Evolutionary conservation across 2,329 filamentous ascomycete genomes (phyloP), one percentile per base, ranked within the genome.

Genomic region (Phialemonium atrogriseum): DNA sequence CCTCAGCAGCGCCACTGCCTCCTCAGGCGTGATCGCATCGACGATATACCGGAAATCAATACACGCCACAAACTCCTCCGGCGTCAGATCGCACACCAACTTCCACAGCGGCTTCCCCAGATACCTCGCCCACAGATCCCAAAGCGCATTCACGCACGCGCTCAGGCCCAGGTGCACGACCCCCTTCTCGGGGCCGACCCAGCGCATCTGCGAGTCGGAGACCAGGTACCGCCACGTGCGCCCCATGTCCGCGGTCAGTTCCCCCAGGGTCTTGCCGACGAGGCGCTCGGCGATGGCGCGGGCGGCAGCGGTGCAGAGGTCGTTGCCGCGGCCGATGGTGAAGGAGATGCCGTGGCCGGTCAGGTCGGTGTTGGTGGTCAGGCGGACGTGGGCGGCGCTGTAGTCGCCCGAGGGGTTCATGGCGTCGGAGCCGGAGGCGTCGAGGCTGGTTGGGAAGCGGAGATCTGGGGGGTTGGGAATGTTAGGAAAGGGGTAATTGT

Each of bases 351-450:
- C 84, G 51, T 89, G 84, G 10, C 84, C 84, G 2, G 70, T 68
- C 49, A 71, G 71, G 8, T 70, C n/a, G n/a, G 80, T 80, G 53
- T 93, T 81, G 1, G 87, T 94, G 52, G 85, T 66, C 27, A 95
- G 65, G 48, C 94, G 88, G 56, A 86, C 94, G 67, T 94, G 94
- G n/a, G 88, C 86, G 10, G 87, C 71, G 2, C 85, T 93, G 62
- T 94, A 94, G 60, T 94, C 86, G 40, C 86, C 84, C 3, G 87
- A 86, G 4, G 84, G 83, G 53, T 95, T 94, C 88, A 94, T 95
- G 50, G 86, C 87, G 73, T 95, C 87, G 7, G 85, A 93, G 49
- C 87, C 87, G 12, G 86, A 94, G 65, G 89, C 91, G 61, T 94
- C 86, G 39, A 94, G 77, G 24, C 87, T 94, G n/a, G 87, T 94